Conservation (phyloP, 257 asterid species). For the Solanum boliviense region DNA sequence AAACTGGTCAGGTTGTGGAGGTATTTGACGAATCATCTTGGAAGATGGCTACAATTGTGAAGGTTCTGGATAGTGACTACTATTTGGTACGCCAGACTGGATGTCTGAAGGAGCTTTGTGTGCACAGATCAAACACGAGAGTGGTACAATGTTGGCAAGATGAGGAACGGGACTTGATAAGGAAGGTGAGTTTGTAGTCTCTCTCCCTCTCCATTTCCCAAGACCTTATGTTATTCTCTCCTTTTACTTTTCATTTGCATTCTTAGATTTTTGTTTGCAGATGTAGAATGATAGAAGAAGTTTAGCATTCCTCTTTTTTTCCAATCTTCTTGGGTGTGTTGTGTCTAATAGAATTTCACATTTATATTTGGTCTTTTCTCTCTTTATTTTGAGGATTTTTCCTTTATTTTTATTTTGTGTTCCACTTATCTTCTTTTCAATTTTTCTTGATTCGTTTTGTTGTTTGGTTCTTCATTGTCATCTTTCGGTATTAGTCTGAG, state of each 20-base stretch:
- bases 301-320: not conserved
- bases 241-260: not conserved
- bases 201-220: not conserved
- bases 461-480: not conserved
- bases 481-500: not conserved
- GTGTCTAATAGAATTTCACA: not conserved
- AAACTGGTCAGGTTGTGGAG: conserved; percentile 31
- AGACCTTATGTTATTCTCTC: not conserved
- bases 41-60: conserved; percentile 32
- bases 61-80: conserved; percentile 12
- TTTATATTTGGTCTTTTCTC: not conserved
- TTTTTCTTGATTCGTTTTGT: not conserved
- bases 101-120: conserved; percentile 16
- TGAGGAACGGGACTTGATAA: conserved; percentile 14
- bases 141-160: conserved; percentile 22
- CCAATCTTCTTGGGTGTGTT: not conserved
- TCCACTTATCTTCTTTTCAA: not conserved
- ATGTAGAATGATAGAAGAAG: not conserved
- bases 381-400: not conserved
- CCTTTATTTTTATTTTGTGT: not conserved
- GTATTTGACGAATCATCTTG: conserved; percentile 21
- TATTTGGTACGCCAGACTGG: conserved; percentile 23
- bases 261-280: not conserved
- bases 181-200: conserved; percentile 17
- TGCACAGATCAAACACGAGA: conserved; percentile 16